A percentile compares a stretch with the other conserved stretches of the same genome.
Evolutionary conservation across 2,329 filamentous ascomycete genomes (phyloP).

Genomic region (Cladorrhinum sp.): DNA sequence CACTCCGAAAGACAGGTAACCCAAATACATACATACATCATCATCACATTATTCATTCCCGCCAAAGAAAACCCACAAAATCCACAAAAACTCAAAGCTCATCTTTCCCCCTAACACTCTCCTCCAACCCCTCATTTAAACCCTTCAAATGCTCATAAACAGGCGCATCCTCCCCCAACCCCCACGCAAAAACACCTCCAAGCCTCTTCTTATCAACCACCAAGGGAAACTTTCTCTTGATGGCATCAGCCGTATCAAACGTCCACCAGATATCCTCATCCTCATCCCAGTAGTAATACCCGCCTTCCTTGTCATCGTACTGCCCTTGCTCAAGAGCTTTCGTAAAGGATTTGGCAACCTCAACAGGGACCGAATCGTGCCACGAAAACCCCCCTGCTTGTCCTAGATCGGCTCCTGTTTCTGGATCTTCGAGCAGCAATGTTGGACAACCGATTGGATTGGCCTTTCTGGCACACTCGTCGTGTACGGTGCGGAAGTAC

Average conservation of each 20-base stretch:
- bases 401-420: constrained; percentile 58
- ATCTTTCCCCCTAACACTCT: constrained; percentile 15
- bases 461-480: constrained; percentile 42
- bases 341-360: constrained; percentile 56
- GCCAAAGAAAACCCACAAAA: too few relatives aligned
- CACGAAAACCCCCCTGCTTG: constrained; percentile 55
- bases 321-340: constrained; percentile 50
- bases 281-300: constrained; percentile 66
- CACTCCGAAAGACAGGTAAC: too few relatives aligned
- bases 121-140: constrained; percentile 29
- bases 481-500: constrained; percentile 57
- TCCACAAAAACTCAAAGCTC: too few relatives aligned
- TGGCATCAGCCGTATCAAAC: constrained; percentile 63
- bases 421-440: constrained; percentile 55
- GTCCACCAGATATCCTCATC: constrained; percentile 66
- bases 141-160: constrained; percentile 41
- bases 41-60: too few relatives aligned
- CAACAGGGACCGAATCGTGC: constrained; percentile 51
- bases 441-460: constrained; percentile 58
- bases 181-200: constrained; percentile 75
- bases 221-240: constrained; percentile 58
- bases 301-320: constrained; percentile 58
- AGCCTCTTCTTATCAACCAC: constrained; percentile 56
- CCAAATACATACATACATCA: too few relatives aligned
- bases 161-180: constrained; percentile 64